Evolutionary conservation across 768 basidiomycete genomes (phyloP).

Genomic region (Lactarius hengduanensis): DNA sequence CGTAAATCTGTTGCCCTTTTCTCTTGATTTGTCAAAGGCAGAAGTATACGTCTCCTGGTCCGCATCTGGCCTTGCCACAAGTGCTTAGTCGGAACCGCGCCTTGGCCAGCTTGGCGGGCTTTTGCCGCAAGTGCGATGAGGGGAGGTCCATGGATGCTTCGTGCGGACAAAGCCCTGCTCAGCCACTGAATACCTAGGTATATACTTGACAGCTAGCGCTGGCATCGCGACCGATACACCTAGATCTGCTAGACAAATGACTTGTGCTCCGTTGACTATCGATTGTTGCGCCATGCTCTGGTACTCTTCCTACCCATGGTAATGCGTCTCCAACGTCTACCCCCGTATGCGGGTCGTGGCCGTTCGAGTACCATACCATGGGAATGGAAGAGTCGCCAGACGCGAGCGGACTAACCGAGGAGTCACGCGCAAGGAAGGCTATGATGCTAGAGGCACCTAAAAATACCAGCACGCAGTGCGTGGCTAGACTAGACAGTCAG

Average conservation of each 20-base stretch:
- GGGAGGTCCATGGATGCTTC: background rate
- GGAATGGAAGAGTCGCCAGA: slow-evolving; percentile 46
- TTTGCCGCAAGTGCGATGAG: background rate
- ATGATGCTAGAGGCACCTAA: background rate
- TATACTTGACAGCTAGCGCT: background rate
- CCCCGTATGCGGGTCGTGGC: slow-evolving; percentile 15
- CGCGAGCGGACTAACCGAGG: slow-evolving; percentile 13
- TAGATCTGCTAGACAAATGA: background rate
- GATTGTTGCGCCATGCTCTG: slow-evolving; percentile 26
- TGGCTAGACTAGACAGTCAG: background rate
- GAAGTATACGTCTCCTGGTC: background rate
- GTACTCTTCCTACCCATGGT: slow-evolving; percentile 36
- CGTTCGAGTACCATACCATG: slow-evolving; percentile 44
- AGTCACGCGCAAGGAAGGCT: slow-evolving; percentile 1
- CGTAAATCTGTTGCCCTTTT: background rate
- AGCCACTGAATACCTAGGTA: background rate
- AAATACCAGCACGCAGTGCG: background rate
- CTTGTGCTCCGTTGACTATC: slow-evolving; percentile 6
- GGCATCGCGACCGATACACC: background rate
- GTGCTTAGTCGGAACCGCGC: background rate
- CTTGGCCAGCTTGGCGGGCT: background rate
- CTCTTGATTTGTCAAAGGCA: background rate
- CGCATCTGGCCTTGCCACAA: background rate
- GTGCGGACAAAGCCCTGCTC: background rate
- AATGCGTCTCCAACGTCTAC: slow-evolving; percentile 22